Evolutionary conservation across 2,329 filamentous ascomycete species (phyloP).

Genomic region (Huntiella decipiens): DNA sequence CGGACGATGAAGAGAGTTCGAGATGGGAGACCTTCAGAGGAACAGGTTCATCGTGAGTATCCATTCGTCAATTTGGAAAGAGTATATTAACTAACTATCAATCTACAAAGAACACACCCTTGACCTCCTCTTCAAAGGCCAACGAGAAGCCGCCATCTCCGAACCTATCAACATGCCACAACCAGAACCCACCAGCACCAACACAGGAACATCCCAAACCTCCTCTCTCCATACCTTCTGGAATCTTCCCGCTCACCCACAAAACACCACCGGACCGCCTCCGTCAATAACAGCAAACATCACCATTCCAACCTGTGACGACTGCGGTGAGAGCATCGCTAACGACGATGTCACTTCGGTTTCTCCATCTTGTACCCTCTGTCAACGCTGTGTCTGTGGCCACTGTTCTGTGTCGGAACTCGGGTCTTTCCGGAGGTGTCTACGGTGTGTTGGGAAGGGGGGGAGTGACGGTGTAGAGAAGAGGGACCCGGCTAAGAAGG

Average conservation of each 20-base stretch:
- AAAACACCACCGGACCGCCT: conserved; percentile 3
- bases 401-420: conserved; percentile 40
- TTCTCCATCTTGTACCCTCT: conserved; percentile 23
- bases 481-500: too few relatives aligned
- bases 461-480: too few relatives aligned
- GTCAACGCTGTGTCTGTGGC: conserved; percentile 37
- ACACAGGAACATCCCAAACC: neutral
- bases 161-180: conserved; percentile 2
- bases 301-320: conserved; percentile 26
- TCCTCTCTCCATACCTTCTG: conserved; percentile 41
- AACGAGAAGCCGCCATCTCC: conserved; percentile 18
- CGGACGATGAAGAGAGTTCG: conserved; percentile 44
- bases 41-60: conserved; percentile 34
- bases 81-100: conserved; percentile 12
- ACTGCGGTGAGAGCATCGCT: conserved; percentile 24
- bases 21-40: conserved; percentile 36
- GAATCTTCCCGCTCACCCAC: conserved; percentile 27
- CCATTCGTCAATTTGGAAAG: neutral
- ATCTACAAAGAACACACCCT: conserved; percentile 32
- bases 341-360: too few relatives aligned
- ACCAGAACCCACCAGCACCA: neutral
- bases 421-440: conserved; percentile 32
- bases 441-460: conserved; percentile 28
- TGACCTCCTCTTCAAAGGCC: conserved; percentile 37
- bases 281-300: conserved; percentile 13